Conservation (phyloP, 768 basidiomycete genomes). For the Suillus occidentalis region DNA sequence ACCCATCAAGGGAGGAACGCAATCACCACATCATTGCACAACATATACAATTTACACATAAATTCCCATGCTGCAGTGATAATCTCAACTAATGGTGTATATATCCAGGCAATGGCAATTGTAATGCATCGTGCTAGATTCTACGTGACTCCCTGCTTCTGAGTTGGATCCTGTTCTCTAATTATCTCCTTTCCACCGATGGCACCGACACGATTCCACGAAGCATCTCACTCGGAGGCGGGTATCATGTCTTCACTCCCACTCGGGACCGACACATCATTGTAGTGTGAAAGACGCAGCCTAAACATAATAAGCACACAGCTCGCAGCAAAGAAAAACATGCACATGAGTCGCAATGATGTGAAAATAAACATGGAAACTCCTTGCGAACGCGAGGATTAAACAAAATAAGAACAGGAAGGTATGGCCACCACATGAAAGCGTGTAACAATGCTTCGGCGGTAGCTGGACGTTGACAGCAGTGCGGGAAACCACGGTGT, state of each 20-base stretch:
- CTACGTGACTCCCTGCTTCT: neutral
- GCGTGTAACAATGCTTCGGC: neutral
- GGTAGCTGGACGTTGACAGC: neutral
- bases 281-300: conserved; percentile 31
- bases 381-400: neutral
- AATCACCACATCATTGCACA: neutral
- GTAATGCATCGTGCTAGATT: conserved; percentile 19
- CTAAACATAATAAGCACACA: conserved; percentile 14
- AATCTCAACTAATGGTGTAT: conserved; percentile 35
- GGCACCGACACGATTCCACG: neutral
- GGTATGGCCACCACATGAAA: neutral
- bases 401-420: neutral
- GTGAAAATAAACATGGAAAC: neutral
- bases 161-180: neutral
- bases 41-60: conserved; percentile 1
- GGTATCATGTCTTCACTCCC: conserved; percentile 12
- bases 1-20: conserved; percentile 1
- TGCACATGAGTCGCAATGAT: neutral
- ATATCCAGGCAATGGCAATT: conserved; percentile 23
- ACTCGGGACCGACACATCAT: conserved; percentile 13
- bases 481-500: neutral
- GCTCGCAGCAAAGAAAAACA: neutral
- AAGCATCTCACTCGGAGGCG: neutral
- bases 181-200: neutral
- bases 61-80: conserved; percentile 21